phyloP scores from a whole-genome alignment of 1,284 basidiomycete species.

The Coniferiporia sulphurascens region DNA sequence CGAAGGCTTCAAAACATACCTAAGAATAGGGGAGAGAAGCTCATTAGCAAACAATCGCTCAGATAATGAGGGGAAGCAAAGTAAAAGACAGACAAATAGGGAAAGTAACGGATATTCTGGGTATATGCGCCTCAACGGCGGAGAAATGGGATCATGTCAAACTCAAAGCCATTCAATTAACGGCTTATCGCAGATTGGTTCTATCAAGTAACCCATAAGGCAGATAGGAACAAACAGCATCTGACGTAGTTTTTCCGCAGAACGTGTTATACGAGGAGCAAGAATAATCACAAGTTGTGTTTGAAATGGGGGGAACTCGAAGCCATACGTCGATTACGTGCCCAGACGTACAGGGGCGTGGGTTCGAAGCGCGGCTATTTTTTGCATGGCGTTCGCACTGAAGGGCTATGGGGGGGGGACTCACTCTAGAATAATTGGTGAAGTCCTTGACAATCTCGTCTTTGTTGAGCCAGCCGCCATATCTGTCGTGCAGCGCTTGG shows the following conservation, averaged over 20 bases:
- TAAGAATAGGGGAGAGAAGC: constrained; percentile 21
- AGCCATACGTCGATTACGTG: too few species aligned
- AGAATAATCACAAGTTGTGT: background rate
- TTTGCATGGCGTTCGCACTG: too few species aligned
- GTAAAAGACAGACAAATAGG: background rate
- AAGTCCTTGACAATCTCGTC: constrained; percentile 61
- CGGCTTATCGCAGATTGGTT: background rate
- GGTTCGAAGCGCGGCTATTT: too few species aligned
- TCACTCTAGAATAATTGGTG: constrained; percentile 54
- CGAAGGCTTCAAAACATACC: constrained; percentile 68
- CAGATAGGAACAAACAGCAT: background rate
- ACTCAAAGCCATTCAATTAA: background rate
- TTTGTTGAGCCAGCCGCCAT: constrained; percentile 69
- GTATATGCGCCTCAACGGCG: background rate
- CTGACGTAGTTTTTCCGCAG: background rate
- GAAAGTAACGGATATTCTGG: background rate
- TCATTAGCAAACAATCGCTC: background rate
- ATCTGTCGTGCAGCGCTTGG: constrained; percentile 62
- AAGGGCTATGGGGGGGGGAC: constrained; percentile 12
- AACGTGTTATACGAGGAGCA: background rate
- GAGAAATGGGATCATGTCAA: constrained; percentile 7
- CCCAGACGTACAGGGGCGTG: too few species aligned
- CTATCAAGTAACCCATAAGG: background rate
- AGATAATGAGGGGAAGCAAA: background rate
- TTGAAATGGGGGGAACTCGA: background rate